Base-by-base conservation (phyloP, 2,329 filamentous ascomycete species). In the Diaporthe helianthi region DNA sequence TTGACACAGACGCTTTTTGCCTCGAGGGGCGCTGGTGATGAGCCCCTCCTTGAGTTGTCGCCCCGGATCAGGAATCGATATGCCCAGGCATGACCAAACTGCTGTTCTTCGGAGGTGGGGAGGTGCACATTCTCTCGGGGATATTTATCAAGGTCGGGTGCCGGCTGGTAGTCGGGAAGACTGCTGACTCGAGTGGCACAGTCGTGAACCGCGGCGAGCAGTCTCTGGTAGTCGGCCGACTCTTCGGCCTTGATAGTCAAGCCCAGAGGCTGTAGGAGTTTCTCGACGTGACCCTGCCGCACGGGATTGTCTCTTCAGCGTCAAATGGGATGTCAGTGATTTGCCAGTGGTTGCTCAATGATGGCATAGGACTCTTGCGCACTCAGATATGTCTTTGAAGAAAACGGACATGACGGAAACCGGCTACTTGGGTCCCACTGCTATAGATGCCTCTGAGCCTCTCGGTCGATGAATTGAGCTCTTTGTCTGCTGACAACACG, bases 1-100 rank as follows among this genome's bases (percentile, higher is more conserved):
- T 88, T 88, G 17, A 88, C 71, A 69, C 83, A 85, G 3, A 87
- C 73, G 0, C 80, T 83, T 61, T 83, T 87, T 0, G 81, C 83
- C 64, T 71, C 77, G n/a, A 85, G 68, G 4, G 65, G 82, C 76
- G 0, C 73, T 52, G 0, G 82, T 79, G 33, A 83, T 78, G 68
- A 85, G n/a, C 24, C 29, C 2, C 44, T 19, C 1, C 12, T 13
- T 8, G 58, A 61, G 26, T 19, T 13, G 26, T 61, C 58, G 26
- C 58, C 58, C 1, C 58, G 44, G 15, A 63, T 63, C n/a, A 49
- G 58, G 58, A 63, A 63, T 46, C 44, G 26, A 9, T 63, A 36
- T 24, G 58, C 58, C 58, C 58, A 63, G 6, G 58, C 58, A 33
- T 63, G 41, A 12, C 58, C 58, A 6, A 63, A 49, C 6, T 12